Evolutionary conservation across 805 yeast species (phyloP).

Genomic region (Ogataea henricii): DNA sequence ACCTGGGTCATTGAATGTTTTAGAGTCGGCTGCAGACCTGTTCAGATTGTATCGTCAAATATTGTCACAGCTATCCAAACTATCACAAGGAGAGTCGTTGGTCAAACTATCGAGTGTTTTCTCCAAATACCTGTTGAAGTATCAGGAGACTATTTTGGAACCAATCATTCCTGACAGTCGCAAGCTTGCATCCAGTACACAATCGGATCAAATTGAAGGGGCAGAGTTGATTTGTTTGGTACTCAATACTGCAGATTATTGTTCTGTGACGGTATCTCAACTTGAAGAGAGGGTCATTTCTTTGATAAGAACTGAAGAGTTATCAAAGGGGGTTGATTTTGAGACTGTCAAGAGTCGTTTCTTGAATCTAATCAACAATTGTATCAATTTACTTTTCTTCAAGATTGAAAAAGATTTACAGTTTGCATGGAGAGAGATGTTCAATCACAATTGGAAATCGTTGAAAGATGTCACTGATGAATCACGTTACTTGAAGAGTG

Average conservation of each 20-base stretch:
- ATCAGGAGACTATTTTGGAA: constrained; percentile 51
- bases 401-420: constrained; percentile 64
- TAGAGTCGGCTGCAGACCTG: constrained; percentile 85
- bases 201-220: constrained; percentile 53
- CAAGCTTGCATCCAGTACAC: constrained; percentile 33
- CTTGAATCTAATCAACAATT: constrained; percentile 56
- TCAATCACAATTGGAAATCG: constrained; percentile 71
- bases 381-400: constrained; percentile 55
- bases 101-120: constrained; percentile 61
- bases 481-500: constrained; percentile 66
- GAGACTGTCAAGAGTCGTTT: constrained; percentile 58
- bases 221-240: constrained; percentile 68
- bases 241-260: constrained; percentile 87
- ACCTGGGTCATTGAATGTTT: constrained; percentile 54
- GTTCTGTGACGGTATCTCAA: constrained; percentile 76
- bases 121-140: constrained; percentile 63
- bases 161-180: constrained; percentile 47
- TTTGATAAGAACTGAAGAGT: constrained; percentile 37
- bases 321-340: constrained; percentile 49
- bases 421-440: constrained; percentile 82
- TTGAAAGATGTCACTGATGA: constrained; percentile 67
- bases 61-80: constrained; percentile 67
- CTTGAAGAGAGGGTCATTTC: constrained; percentile 60
- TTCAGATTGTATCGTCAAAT: constrained; percentile 76
- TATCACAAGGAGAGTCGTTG: constrained; percentile 50